Evolutionary conservation across 2,329 filamentous ascomycete genomes (phyloP).

Genomic region (Pseudogymnoascus sp.): DNA sequence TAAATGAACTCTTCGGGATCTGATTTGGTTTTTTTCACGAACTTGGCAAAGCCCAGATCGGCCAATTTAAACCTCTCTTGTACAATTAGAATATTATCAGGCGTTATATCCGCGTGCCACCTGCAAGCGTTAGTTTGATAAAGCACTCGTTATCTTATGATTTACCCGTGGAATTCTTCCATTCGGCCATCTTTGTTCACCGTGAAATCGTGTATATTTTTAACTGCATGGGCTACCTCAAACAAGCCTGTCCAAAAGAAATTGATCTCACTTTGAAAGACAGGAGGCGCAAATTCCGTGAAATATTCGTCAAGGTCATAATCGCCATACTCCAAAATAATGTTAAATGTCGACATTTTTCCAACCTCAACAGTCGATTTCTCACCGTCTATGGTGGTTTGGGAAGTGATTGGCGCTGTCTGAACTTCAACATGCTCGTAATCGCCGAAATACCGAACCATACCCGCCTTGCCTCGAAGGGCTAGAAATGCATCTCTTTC

Average conservation of each 20-base stretch:
- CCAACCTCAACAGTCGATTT: too few species aligned
- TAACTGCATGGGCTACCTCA: slow-evolving; percentile 25
- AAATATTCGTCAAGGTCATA: slow-evolving; percentile 28
- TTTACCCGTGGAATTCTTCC: slow-evolving; percentile 19
- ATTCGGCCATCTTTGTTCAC: neutral
- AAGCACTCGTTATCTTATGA: neutral
- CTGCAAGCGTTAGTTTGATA: slow-evolving; percentile 17
- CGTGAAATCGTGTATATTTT: slow-evolving; percentile 21
- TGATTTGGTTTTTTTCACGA: slow-evolving; percentile 13
- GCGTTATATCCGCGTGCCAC: slow-evolving; percentile 33
- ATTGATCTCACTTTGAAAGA: slow-evolving; percentile 21
- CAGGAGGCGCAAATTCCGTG: slow-evolving; percentile 22
- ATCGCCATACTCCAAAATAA: slow-evolving; percentile 31
- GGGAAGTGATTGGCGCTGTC: neutral
- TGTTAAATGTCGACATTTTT: neutral
- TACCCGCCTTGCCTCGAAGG: slow-evolving; percentile 19
- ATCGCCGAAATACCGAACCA: slow-evolving; percentile 27
- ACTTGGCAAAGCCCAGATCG: slow-evolving; percentile 30
- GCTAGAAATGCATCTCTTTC: slow-evolving; percentile 27
- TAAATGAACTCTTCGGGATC: slow-evolving; percentile 8
- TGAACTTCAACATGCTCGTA: slow-evolving; percentile 17
- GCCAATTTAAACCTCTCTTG: slow-evolving; percentile 30
- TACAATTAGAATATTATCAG: slow-evolving; percentile 29
- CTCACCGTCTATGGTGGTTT: neutral
- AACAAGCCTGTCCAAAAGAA: slow-evolving; percentile 28